Evolutionary conservation across 78 protist genomes (phyloP).

Genomic region (Dictyostelium citrinum): DNA sequence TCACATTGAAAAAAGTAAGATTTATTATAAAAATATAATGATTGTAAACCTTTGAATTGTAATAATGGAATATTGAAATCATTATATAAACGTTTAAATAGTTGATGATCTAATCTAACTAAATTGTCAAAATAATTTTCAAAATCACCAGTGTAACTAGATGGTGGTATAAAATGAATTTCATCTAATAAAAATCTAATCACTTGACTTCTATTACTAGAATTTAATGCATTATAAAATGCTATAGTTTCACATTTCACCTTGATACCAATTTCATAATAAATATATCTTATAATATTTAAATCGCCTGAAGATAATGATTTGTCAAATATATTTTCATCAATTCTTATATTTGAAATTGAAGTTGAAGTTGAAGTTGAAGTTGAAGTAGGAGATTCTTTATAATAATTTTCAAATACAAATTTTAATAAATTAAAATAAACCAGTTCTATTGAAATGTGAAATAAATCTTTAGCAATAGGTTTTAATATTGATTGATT

Average conservation of each 20-base stretch:
- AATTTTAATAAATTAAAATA: neutral
- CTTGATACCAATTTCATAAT: neutral
- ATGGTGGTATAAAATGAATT: neutral
- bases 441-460: neutral
- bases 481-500: neutral
- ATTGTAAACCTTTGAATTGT: neutral
- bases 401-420: neutral
- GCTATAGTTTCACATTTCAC: neutral
- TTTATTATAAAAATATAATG: neutral
- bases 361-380: neutral
- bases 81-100: neutral
- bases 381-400: neutral
- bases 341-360: no score
- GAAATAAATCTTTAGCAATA: neutral
- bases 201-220: neutral
- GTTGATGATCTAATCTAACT: neutral
- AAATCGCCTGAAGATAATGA: neutral
- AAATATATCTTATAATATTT: neutral
- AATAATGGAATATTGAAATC: neutral
- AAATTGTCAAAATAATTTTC: neutral
- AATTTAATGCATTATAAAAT: neutral
- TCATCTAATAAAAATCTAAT: neutral
- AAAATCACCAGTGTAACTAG: neutral
- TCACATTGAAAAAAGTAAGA: no score
- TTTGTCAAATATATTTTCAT: neutral